These are phyloP conservation scores for Pelomyxa schiedti DNA, from an alignment of 78 protist genomes.

Conservation along the genomic window DNA sequence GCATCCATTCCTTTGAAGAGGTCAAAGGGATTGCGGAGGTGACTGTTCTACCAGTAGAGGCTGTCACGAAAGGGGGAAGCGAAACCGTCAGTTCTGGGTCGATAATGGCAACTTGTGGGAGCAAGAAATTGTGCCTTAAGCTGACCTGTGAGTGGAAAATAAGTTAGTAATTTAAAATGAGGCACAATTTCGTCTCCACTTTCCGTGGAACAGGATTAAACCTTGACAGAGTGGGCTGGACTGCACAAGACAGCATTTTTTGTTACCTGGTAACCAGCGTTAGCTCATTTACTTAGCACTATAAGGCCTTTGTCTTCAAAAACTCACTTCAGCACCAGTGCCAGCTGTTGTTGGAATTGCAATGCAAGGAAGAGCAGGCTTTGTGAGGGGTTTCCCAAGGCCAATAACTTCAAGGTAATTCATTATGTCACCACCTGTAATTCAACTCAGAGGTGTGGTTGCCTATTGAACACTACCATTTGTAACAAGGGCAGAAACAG, in stretches of 20 bases:
- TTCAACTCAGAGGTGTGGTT: too few relatives aligned
- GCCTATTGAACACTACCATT: too few relatives aligned
- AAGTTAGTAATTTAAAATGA: neutral
- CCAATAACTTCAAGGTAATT: neutral
- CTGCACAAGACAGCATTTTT: slow-evolving; percentile 2
- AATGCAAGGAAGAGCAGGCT: neutral
- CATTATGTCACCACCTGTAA: slow-evolving; percentile 6
- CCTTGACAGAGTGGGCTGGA: slow-evolving; percentile 8
- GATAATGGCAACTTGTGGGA: slow-evolving; percentile 18
- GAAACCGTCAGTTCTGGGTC: slow-evolving; percentile 23
- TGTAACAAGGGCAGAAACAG: slow-evolving; percentile 16
- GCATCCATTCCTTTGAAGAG: slow-evolving; percentile 21
- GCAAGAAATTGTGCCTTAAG: slow-evolving; percentile 2
- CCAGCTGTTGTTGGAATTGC: slow-evolving; percentile 53
- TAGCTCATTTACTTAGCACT: too few relatives aligned
- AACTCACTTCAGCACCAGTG: slow-evolving; percentile 49
- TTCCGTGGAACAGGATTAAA: neutral
- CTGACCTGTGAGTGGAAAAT: neutral
- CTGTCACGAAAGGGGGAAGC: slow-evolving; percentile 2
- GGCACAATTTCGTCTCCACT: neutral
- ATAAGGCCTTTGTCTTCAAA: neutral
- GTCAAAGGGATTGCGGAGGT: neutral
- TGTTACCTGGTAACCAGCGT: too few relatives aligned
- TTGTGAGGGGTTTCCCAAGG: neutral
- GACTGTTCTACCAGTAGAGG: slow-evolving; percentile 1